phyloP scores from a whole-genome alignment of 1,284 basidiomycete genomes.

The Cutaneotrichosporon dermatis region DNA sequence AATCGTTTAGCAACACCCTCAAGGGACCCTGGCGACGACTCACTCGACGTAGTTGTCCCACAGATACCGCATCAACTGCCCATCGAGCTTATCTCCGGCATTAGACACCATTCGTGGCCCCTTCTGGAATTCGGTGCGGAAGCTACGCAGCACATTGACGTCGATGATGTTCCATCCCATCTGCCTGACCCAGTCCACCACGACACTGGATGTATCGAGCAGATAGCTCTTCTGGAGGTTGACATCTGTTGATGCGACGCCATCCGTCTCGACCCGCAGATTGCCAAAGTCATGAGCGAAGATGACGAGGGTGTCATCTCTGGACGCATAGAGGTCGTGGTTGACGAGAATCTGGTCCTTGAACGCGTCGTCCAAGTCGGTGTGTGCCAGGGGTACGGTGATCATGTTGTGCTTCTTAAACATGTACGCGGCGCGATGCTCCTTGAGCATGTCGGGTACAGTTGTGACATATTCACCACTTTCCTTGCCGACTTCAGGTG shows the following conservation, averaged over 20 bases:
- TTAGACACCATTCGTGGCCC: constrained; percentile 30
- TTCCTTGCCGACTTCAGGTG: constrained; percentile 51
- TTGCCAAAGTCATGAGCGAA: constrained; percentile 92
- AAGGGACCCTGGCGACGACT: constrained; percentile 7
- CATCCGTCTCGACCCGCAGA: constrained; percentile 70
- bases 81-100: constrained; percentile 29
- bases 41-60: constrained; percentile 96
- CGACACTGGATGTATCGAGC: constrained; percentile 73
- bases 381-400: constrained; percentile 68
- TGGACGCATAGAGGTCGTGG: constrained; percentile 52
- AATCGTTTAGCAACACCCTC: neutral
- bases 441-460: constrained; percentile 69
- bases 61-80: constrained; percentile 67
- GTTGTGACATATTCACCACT: constrained; percentile 21
- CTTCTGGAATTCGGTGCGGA: constrained; percentile 48
- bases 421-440: constrained; percentile 73
- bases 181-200: constrained; percentile 69
- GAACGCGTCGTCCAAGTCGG: constrained; percentile 64
- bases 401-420: constrained; percentile 68
- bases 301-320: constrained; percentile 60
- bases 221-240: constrained; percentile 75
- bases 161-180: constrained; percentile 71
- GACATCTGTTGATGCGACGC: constrained; percentile 66
- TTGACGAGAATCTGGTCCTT: constrained; percentile 75
- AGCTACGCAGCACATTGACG: constrained; percentile 74